Base-by-base conservation (phyloP, 2,329 filamentous ascomycete genomes). In the Colletotrichum cereale region DNA sequence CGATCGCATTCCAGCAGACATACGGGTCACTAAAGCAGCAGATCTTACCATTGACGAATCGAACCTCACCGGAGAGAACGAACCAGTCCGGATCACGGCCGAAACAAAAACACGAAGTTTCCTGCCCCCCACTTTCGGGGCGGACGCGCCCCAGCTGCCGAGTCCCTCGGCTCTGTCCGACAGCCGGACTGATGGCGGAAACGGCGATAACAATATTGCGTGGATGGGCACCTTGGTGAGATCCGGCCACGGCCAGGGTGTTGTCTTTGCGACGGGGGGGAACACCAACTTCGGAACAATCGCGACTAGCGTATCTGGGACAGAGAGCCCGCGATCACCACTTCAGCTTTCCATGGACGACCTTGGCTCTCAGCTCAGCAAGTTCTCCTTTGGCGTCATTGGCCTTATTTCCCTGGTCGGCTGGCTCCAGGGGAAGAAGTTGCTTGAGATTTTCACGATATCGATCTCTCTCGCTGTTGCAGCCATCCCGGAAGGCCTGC, bases 151-250 rank as follows among this genome's bases (percentile, higher is more conserved):
- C 66, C 80, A 71, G 74, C 83, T 77, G 12, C 77, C 80, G 6
- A 81, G 77, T 50, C 79, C 80, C 12, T 85, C 85, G 50, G 82
- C 83, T 31, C 81, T 85, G 47, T 87, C 88, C 84, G 58, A 89
- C 87, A 75, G 90, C 86, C 73, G 89, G 36, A 91, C 93, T 75
- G 88, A 93, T 55, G 87, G 90, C 60, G 83, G 93, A 62, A 93
- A 93, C 73, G 92, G 93, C 65, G 90, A 92, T 76, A 93, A 92
- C 77, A 98, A 99, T 77, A 95, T 99, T 79, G 96, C 95, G 2
- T 98, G 98, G 80, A 98, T 99, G 95, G 96, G 96, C 36, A 99
- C 96, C 3, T 82, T 99, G 74, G 95, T 99, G 42, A 94, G 96
- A 75, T 98, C 96, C 44, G 96, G 96, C 14, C 92, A 99, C 78